A percentile compares a stretch with the other conserved stretches of the same genome.
These are phyloP conservation scores for Amanita exitialis DNA, from an alignment of 768 basidiomycete genomes.

Conservation along the genomic window DNA sequence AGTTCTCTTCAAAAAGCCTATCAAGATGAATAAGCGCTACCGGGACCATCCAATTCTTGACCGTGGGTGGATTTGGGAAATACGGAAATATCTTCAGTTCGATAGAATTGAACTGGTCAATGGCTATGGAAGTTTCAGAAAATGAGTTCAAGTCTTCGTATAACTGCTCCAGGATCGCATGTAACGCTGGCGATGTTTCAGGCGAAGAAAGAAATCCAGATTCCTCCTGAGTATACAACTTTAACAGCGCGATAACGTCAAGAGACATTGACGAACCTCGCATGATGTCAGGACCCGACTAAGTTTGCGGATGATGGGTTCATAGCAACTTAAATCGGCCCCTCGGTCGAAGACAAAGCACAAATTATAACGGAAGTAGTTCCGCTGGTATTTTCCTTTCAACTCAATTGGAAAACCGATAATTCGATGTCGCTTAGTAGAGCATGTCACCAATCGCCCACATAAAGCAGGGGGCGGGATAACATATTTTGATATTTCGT, in stretches of 20 bases:
- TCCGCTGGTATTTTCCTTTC: conserved; percentile 66
- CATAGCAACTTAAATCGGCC: conserved; percentile 91
- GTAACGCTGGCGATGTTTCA: conserved; percentile 53
- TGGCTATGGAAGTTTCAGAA: conserved; percentile 87
- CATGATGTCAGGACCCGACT: conserved; percentile 81
- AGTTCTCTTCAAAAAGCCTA: conserved; percentile 78
- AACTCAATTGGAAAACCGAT: conserved; percentile 88
- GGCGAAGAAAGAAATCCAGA: conserved; percentile 78
- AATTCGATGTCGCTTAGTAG: conserved; percentile 73
- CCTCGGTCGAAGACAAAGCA: conserved; percentile 93
- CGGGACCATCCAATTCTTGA: conserved; percentile 95
- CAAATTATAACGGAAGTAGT: conserved; percentile 89
- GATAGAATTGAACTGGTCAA: conserved; percentile 89
- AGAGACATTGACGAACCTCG: conserved; percentile 50
- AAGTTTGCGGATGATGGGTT: conserved; percentile 91
- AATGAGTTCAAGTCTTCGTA: conserved; percentile 98
- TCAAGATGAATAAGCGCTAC: conserved; percentile 78
- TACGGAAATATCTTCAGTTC: conserved; percentile 96
- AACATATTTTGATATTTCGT: conserved; percentile 87
- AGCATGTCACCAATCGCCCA: conserved; percentile 80
- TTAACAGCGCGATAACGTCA: not conserved
- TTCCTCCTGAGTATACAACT: conserved; percentile 52
- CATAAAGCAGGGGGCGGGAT: conserved; percentile 84
- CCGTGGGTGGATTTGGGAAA: conserved; percentile 85
- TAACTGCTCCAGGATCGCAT: conserved; percentile 87